Conservation (phyloP, 1,284 basidiomycete species). For the Singerocomus rubriflavus region DNA sequence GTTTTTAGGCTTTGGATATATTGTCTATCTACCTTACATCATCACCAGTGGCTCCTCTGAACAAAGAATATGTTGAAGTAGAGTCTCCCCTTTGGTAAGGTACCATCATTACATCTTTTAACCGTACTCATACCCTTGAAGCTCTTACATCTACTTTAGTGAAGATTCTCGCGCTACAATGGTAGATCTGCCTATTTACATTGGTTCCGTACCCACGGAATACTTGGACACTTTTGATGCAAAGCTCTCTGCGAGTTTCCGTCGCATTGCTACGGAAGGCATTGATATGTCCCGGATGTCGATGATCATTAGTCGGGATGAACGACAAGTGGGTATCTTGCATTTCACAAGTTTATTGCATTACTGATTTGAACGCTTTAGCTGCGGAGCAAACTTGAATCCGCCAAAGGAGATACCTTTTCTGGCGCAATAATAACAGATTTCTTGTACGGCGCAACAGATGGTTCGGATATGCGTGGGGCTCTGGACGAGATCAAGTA, state of each 20-base stretch:
- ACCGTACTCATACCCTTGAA: slow-evolving; percentile 32
- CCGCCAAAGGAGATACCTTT: slow-evolving; percentile 74
- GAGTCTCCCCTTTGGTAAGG: slow-evolving; percentile 80
- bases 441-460: slow-evolving; percentile 83
- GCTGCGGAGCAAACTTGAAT: slow-evolving; percentile 75
- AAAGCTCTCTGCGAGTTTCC: slow-evolving; percentile 70
- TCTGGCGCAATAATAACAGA: slow-evolving; percentile 76
- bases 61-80: slow-evolving; percentile 92
- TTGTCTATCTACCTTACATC: slow-evolving; percentile 89
- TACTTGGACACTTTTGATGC: slow-evolving; percentile 71
- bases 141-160: slow-evolving; percentile 84
- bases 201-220: slow-evolving; percentile 84
- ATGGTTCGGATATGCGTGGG: slow-evolving; percentile 76
- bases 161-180: slow-evolving; percentile 76
- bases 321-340: slow-evolving; percentile 63
- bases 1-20: slow-evolving; percentile 73
- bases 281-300: slow-evolving; percentile 92
- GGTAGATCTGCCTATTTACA: slow-evolving; percentile 73
- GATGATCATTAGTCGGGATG: slow-evolving; percentile 85
- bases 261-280: slow-evolving; percentile 70
- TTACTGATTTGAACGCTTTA: slow-evolving; percentile 28
- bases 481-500: slow-evolving; percentile 81
- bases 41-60: slow-evolving; percentile 85
- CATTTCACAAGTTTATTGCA: background rate
- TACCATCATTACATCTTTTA: slow-evolving; percentile 6